phyloP scores from a whole-genome alignment of 1,284 basidiomycete species.

The Papiliotrema fonsecae region DNA sequence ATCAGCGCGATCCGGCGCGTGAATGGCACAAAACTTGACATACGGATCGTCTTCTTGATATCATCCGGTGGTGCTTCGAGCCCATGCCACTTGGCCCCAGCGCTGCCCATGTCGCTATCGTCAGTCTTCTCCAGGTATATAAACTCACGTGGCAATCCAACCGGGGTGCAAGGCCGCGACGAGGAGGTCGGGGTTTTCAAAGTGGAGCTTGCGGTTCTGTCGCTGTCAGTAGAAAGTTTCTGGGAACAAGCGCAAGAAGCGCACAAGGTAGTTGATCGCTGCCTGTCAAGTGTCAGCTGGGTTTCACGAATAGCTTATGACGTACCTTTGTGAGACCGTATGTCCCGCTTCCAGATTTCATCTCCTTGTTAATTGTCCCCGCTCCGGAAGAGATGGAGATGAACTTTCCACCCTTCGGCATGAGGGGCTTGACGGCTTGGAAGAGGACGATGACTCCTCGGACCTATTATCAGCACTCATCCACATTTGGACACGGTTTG shows the following conservation, averaged over 20 bases:
- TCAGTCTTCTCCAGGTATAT: slow-evolving; percentile 16
- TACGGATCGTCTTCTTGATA: slow-evolving; percentile 14
- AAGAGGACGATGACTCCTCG: slow-evolving; percentile 16
- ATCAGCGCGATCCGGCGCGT: not conserved
- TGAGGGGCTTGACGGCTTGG: slow-evolving; percentile 14
- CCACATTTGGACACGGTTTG: too few species aligned
- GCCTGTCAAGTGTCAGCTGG: slow-evolving; percentile 1
- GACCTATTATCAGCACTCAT: slow-evolving; percentile 6
- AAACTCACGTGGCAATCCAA: slow-evolving; percentile 17
- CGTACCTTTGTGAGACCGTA: slow-evolving; percentile 18
- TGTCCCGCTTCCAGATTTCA: slow-evolving; percentile 2
- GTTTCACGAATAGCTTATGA: not conserved
- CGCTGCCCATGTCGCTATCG: slow-evolving; percentile 1
- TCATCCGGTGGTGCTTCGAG: slow-evolving; percentile 11
- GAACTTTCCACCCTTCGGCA: slow-evolving; percentile 13
- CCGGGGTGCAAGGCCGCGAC: slow-evolving; percentile 14
- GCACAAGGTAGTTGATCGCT: slow-evolving; percentile 11
- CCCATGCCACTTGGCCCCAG: slow-evolving; percentile 4
- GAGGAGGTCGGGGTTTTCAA: slow-evolving; percentile 13
- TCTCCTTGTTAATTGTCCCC: slow-evolving; percentile 9
- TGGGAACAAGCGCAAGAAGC: not conserved
- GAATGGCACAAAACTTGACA: too few species aligned
- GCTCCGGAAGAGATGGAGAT: slow-evolving; percentile 15
- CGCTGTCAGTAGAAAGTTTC: not conserved
- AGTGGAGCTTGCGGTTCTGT: slow-evolving; percentile 12